Conservation (phyloP, 163 green algal species). For the Chlamydomonas reinhardtii region DNA sequence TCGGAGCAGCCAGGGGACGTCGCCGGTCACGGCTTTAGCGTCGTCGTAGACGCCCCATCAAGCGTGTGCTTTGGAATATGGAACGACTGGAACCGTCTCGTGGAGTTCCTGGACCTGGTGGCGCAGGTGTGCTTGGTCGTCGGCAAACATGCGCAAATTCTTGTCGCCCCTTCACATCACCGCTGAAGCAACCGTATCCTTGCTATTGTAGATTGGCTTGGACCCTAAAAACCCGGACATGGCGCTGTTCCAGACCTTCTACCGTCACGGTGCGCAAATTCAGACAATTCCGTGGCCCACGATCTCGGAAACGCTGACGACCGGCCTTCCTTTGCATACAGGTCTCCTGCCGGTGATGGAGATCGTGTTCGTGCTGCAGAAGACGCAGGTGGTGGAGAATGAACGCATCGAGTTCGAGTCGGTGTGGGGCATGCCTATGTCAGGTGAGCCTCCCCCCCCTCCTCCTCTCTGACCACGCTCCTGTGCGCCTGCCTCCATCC, state of each 20-base stretch:
- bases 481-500: neutral
- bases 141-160: too few relatives aligned
- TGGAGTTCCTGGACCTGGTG: slow-evolving; percentile 77
- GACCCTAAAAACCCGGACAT: slow-evolving; percentile 62
- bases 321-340: slow-evolving; percentile 28
- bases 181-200: neutral
- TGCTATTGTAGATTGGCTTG: slow-evolving; percentile 66
- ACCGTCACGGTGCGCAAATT: slow-evolving; percentile 62
- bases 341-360: slow-evolving; percentile 69
- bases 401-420: slow-evolving; percentile 64
- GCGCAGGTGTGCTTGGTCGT: slow-evolving; percentile 56
- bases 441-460: slow-evolving; percentile 52
- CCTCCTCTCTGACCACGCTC: neutral
- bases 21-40: slow-evolving; percentile 52
- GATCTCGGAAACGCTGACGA: neutral
- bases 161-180: too few relatives aligned
- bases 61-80: slow-evolving; percentile 67
- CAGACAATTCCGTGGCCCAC: neutral
- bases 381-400: slow-evolving; percentile 49
- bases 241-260: slow-evolving; percentile 75
- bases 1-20: slow-evolving; percentile 49
- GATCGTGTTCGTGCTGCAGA: slow-evolving; percentile 67
- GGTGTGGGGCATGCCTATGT: slow-evolving; percentile 67
- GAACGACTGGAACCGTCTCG: slow-evolving; percentile 70
- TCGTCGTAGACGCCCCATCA: slow-evolving; percentile 61